phyloP scores from a whole-genome alignment of 305 asterid genomes.

The Striga hermonthica region DNA sequence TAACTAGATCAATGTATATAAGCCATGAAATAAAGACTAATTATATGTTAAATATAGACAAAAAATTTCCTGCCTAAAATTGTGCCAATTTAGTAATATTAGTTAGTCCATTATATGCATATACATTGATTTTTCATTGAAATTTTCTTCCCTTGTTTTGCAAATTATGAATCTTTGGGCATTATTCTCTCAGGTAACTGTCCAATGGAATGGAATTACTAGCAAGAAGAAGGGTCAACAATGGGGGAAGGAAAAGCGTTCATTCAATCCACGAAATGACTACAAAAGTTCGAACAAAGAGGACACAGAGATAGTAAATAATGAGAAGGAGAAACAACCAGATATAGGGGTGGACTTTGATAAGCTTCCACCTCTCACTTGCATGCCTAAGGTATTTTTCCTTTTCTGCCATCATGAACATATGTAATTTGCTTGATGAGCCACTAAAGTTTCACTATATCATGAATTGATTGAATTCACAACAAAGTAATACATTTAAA shows the following conservation, averaged over 20 bases:
- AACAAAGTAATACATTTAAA: background rate
- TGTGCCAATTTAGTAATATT: too few species aligned
- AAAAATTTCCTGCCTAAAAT: too few species aligned
- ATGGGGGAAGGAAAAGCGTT: conserved; percentile 72
- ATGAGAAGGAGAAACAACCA: conserved; percentile 38
- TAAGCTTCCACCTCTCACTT: conserved; percentile 63
- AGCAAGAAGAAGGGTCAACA: conserved; percentile 94
- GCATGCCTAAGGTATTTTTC: conserved; percentile 61
- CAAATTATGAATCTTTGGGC: conserved; percentile 10
- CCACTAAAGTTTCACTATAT: background rate
- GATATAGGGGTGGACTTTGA: conserved; percentile 50
- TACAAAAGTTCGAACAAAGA: conserved; percentile 37
- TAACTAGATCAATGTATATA: too few species aligned
- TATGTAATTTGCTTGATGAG: background rate
- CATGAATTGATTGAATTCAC: background rate
- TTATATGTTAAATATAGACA: too few species aligned
- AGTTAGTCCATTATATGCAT: too few species aligned
- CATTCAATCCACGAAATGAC: conserved; percentile 46
- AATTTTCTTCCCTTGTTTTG: conserved; percentile 24
- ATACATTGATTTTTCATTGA: conserved; percentile 20
- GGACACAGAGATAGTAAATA: conserved; percentile 33
- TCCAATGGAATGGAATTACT: conserved; percentile 80
- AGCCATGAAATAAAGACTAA: too few species aligned
- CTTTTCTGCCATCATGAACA: conserved; percentile 14
- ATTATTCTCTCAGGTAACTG: conserved; percentile 47